Percentiles rank a stretch among this genome's conserved stretches.
These are phyloP conservation scores for Poterioochromonas sp. DNA, from an alignment of 352 stramenopile genomes.

Conservation along the genomic window DNA sequence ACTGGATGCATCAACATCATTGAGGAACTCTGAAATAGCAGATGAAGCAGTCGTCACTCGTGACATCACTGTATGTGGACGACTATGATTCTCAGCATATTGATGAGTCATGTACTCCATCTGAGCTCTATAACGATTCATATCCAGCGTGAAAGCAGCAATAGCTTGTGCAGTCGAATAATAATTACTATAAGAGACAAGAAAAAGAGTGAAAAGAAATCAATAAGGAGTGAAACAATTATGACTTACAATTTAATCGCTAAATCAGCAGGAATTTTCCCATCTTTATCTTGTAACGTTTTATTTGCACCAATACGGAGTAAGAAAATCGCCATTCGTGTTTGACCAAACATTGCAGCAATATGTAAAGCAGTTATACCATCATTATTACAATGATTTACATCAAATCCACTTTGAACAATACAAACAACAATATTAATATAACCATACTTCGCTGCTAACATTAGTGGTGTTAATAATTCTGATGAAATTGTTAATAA, in stretches of 20 bases:
- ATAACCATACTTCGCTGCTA: conserved; percentile 20
- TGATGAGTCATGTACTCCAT: too few relatives aligned
- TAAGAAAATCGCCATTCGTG: conserved; percentile 1
- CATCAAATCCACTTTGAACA: background rate
- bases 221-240: background rate
- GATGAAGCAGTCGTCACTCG: too few relatives aligned
- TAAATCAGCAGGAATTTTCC: background rate
- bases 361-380: background rate
- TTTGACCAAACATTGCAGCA: conserved; percentile 1
- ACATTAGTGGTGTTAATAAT: background rate
- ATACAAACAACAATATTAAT: background rate
- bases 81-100: too few relatives aligned
- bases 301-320: conserved; percentile 19
- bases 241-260: background rate
- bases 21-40: too few relatives aligned
- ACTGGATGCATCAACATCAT: too few relatives aligned
- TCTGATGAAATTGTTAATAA: background rate
- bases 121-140: too few relatives aligned
- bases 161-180: too few relatives aligned
- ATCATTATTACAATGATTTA: background rate
- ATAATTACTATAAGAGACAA: background rate
- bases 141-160: too few relatives aligned
- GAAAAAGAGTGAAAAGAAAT: background rate
- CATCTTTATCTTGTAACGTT: background rate
- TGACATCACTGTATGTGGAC: too few relatives aligned